Evolutionary conservation across 2,329 filamentous ascomycete genomes (phyloP).

Genomic region (Fusarium sp.): DNA sequence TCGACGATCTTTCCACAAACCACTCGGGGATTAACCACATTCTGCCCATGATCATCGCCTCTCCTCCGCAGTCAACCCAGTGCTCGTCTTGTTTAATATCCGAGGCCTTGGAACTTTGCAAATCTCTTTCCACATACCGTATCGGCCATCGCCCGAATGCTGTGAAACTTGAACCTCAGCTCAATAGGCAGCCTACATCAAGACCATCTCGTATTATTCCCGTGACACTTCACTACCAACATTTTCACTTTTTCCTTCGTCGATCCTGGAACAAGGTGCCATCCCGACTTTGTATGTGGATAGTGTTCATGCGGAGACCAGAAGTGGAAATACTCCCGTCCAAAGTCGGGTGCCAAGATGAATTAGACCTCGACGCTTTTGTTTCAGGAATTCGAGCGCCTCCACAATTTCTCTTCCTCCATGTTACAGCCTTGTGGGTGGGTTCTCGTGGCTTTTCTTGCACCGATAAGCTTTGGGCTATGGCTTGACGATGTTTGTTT

Average conservation of each 20-base stretch:
- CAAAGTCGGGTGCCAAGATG: not conserved
- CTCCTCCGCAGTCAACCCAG: not conserved
- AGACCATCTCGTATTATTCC: constrained; percentile 12
- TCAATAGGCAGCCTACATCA: constrained; percentile 14
- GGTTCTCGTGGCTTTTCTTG: constrained; percentile 5
- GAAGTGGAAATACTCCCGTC: constrained; percentile 26
- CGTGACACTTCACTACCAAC: not conserved
- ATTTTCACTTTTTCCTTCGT: not conserved
- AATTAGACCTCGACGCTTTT: constrained; percentile 8
- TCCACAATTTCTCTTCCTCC: constrained; percentile 9
- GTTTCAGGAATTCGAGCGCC: constrained; percentile 13
- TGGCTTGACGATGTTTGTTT: not conserved
- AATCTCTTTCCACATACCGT: constrained; percentile 12
- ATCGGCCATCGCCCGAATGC: constrained; percentile 31
- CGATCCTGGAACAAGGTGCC: constrained; percentile 20
- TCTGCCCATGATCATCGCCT: constrained; percentile 22
- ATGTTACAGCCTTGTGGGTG: constrained; percentile 31
- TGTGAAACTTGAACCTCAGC: constrained; percentile 22
- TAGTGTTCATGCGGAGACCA: constrained; percentile 11
- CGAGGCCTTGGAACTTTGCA: not conserved
- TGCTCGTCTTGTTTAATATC: constrained; percentile 6
- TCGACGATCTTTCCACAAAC: constrained; percentile 25
- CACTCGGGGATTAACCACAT: constrained; percentile 19
- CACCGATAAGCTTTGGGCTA: constrained; percentile 5
- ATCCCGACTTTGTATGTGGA: constrained; percentile 24